Evolutionary conservation across 2,329 filamentous ascomycete genomes (phyloP).

Genomic region (Cladobotryum protrusum): DNA sequence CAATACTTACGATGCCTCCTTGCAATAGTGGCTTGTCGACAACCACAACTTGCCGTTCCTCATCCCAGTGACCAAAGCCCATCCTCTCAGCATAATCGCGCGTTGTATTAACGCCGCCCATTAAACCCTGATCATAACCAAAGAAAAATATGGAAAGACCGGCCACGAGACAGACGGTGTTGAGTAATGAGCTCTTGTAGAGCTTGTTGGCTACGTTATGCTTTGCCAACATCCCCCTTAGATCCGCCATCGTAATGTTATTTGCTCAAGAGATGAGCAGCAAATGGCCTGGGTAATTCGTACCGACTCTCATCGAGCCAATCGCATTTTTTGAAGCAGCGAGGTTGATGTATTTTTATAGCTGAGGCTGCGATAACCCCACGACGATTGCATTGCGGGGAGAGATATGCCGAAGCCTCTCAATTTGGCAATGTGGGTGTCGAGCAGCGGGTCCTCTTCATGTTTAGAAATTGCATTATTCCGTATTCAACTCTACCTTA

Average conservation of each 20-base stretch:
- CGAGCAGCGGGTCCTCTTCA: too few relatives aligned
- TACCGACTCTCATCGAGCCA: too few relatives aligned
- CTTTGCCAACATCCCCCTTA: conserved; percentile 7
- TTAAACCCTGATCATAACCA: conserved; percentile 51
- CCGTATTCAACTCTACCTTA: too few relatives aligned
- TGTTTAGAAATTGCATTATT: too few relatives aligned
- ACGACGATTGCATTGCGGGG: too few relatives aligned
- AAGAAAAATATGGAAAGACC: conserved; percentile 65
- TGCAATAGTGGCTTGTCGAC: conserved; percentile 43
- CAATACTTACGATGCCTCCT: conserved; percentile 17
- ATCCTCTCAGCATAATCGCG: conserved; percentile 59
- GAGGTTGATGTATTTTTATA: too few relatives aligned
- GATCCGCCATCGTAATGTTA: background rate
- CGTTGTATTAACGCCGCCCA: conserved; percentile 61
- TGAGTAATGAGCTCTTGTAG: conserved; percentile 50
- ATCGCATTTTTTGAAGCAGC: too few relatives aligned
- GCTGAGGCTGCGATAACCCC: too few relatives aligned
- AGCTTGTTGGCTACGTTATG: conserved; percentile 42
- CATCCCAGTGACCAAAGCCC: conserved; percentile 55
- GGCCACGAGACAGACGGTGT: conserved; percentile 57
- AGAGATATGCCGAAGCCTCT: too few relatives aligned
- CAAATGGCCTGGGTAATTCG: too few relatives aligned
- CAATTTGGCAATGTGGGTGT: too few relatives aligned
- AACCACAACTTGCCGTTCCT: conserved; percentile 44
- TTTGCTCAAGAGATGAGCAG: too few relatives aligned